Evolutionary conservation across 257 asterid species (phyloP).

Genomic region (Ehretia macrophylla): DNA sequence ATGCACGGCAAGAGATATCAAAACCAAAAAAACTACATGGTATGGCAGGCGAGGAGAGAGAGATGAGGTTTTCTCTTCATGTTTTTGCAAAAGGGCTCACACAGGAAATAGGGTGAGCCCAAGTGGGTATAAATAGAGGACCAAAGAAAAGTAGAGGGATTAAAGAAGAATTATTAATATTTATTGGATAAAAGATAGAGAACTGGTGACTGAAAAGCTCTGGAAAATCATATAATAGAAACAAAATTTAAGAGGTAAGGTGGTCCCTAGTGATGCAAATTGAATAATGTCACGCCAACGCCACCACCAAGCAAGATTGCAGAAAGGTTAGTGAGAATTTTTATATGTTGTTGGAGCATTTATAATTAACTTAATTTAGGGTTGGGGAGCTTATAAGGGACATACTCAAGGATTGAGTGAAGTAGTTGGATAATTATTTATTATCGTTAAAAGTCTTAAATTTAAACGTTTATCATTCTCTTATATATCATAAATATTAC

Average conservation of each 20-base stretch:
- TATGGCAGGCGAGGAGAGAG: constrained; percentile 4
- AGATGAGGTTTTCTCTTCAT: constrained; percentile 5
- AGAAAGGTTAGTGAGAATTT: constrained; percentile 15
- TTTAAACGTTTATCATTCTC: no score
- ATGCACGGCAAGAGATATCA: constrained; percentile 20
- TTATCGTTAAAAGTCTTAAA: no score
- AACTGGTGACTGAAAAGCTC: constrained; percentile 22
- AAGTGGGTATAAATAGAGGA: constrained; percentile 32
- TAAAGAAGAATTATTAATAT: constrained; percentile 2
- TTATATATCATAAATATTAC: no score
- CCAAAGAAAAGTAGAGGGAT: neutral
- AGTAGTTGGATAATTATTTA: no score
- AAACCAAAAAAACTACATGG: constrained; percentile 2
- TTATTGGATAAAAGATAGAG: constrained; percentile 30
- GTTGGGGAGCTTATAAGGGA: no score
- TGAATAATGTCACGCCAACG: constrained; percentile 46
- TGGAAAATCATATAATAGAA: constrained; percentile 17
- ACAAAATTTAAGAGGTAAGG: constrained; percentile 21
- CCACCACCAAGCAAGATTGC: constrained; percentile 30
- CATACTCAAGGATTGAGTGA: no score
- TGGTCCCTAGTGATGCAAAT: constrained; percentile 40
- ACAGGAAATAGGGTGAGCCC: constrained; percentile 11
- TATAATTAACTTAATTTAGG: constrained; percentile 21
- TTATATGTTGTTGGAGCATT: constrained; percentile 14
- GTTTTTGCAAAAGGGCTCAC: constrained; percentile 16